phyloP scores from a whole-genome alignment of 1,284 basidiomycete genomes.

The Rhizoctonia solani region DNA sequence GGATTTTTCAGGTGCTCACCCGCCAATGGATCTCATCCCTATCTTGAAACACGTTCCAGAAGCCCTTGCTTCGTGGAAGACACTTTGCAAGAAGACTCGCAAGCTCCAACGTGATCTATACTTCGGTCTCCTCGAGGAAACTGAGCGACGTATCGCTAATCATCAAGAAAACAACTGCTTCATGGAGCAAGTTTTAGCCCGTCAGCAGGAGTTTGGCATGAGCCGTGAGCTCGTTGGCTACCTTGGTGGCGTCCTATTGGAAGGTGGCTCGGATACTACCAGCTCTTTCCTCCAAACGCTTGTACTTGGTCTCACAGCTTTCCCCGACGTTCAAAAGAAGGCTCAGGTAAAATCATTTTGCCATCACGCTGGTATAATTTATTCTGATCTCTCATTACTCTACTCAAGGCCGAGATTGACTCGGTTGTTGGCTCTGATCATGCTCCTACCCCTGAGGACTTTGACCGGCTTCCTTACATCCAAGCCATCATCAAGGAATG shows the following conservation, averaged over 20 bases:
- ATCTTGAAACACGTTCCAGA: slow-evolving; percentile 47
- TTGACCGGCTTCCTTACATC: slow-evolving; percentile 47
- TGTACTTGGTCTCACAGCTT: slow-evolving; percentile 44
- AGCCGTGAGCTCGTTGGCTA: slow-evolving; percentile 38
- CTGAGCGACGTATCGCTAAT: slow-evolving; percentile 36
- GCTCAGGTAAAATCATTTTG: slow-evolving; percentile 42
- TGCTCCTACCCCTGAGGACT: slow-evolving; percentile 47
- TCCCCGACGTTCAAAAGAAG: slow-evolving; percentile 46
- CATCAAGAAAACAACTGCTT: slow-evolving; percentile 41
- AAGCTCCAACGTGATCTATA: slow-evolving; percentile 41
- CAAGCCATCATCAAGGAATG: slow-evolving; percentile 48
- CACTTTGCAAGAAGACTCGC: slow-evolving; percentile 40
- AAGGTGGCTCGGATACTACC: slow-evolving; percentile 40
- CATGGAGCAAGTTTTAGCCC: slow-evolving; percentile 40
- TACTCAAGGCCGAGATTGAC: slow-evolving; percentile 48
- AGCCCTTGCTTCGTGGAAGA: slow-evolving; percentile 47
- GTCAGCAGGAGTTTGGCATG: slow-evolving; percentile 39
- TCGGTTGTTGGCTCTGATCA: slow-evolving; percentile 46
- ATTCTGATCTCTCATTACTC: too few relatives aligned
- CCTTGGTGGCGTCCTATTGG: slow-evolving; percentile 36
- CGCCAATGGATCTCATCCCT: slow-evolving; percentile 47
- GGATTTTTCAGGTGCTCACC: slow-evolving; percentile 31
- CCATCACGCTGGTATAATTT: too few relatives aligned
- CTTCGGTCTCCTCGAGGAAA: slow-evolving; percentile 40
- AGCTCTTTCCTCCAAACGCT: slow-evolving; percentile 39